These are phyloP conservation scores for Globisporangium solare DNA, from an alignment of 352 stramenopile genomes.

Conservation along the genomic window DNA sequence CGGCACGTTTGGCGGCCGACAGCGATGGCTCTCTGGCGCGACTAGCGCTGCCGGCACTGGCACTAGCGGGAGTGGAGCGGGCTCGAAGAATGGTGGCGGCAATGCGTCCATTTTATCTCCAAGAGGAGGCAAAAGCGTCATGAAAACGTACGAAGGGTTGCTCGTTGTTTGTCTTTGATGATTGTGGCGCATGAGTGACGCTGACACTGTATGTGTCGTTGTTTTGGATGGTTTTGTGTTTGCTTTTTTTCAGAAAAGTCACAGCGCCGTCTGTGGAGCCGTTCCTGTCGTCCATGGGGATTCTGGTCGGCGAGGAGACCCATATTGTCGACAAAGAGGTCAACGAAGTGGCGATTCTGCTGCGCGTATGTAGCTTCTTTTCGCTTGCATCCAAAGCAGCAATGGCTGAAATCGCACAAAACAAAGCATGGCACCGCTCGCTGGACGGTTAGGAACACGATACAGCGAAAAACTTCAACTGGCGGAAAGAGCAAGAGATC, in stretches of 20 bases:
- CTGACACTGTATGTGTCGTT: constrained; percentile 4
- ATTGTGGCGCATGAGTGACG: neutral
- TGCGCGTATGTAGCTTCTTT: constrained; percentile 29
- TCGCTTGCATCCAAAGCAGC: neutral
- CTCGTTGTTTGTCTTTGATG: neutral
- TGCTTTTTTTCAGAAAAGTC: constrained; percentile 31
- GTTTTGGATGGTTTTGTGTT: neutral
- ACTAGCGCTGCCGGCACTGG: constrained; percentile 13
- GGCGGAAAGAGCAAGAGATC: constrained; percentile 68
- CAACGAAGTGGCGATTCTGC: constrained; percentile 64
- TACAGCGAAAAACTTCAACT: constrained; percentile 58
- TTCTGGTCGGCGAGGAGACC: constrained; percentile 64
- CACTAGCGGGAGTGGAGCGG: constrained; percentile 15
- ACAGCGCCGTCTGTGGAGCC: constrained; percentile 62
- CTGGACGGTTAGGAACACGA: constrained; percentile 51
- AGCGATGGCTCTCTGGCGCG: constrained; percentile 60
- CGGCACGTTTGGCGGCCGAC: constrained; percentile 64
- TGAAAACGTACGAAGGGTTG: constrained; percentile 31
- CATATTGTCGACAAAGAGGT: constrained; percentile 80
- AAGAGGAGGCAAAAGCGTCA: constrained; percentile 23
- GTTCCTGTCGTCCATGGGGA: constrained; percentile 71
- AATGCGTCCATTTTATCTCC: constrained; percentile 41
- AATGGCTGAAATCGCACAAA: neutral
- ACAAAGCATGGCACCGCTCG: constrained; percentile 1
- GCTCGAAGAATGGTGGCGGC: constrained; percentile 25